Base-by-base conservation (phyloP, 805 yeast species). In the Ogataea dorogensis region DNA sequence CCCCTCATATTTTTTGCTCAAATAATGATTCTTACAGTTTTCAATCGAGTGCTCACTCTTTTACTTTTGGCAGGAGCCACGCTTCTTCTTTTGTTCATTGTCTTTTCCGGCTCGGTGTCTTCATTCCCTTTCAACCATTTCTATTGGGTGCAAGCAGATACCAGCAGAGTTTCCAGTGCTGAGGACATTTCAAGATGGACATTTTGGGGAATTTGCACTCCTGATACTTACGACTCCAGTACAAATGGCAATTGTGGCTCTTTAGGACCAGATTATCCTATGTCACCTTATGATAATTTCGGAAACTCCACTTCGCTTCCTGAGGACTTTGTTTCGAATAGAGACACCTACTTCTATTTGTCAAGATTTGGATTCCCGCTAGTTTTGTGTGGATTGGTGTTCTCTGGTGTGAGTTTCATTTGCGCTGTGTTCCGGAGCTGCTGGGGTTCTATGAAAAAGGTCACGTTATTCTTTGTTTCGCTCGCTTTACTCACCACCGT, bases 221-320 rank as follows among this genome's bases (percentile, higher is more conserved):
- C 67, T 34, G 42, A 38, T 12, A 50, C 59, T 47, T 50, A 43
- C 36, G 35, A 31, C 21, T 47, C 45, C 2, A 25, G 50, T 18
- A 36, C 42, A 30, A 70, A 60, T 40, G 56, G 62, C 40, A 34
- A 56, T 4, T 70, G 77, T 51, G 24, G 41, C 10, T 45, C 53
- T 25, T 57, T 70, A 28, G 75, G 78, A 10, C 87, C 93, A 18
- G 91, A 81, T 31, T 73, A 68, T 51, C 87, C 93, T 36, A 60
- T 84, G 38, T 81, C 89, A 7, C 91, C 91, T 21, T 71, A 64
- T 26, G 88, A 84, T 58, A 84, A 84, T 64, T 84, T 81, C 48
- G 68, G 68, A 36, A 77, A 85, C 40, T 54, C 66, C 13, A 50
- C 49, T 2, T 64, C 67, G 40, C 67, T 82, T 20, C 88, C 88